These are phyloP conservation scores for Whalleya microplaca DNA, from an alignment of 2,329 filamentous ascomycete genomes.

Conservation along the genomic window DNA sequence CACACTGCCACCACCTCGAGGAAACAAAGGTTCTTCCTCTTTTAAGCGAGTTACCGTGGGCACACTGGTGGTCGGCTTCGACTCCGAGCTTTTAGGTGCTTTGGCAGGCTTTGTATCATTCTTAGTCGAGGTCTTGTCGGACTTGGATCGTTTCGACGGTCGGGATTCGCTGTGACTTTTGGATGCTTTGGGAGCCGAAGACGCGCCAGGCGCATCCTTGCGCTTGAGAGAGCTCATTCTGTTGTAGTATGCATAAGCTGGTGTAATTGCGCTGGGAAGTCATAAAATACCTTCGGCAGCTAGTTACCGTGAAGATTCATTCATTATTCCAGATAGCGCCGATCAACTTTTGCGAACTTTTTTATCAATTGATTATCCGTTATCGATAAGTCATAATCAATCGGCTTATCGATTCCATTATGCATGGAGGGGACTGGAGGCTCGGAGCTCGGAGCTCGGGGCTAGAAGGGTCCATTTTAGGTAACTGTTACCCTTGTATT, in stretches of 20 bases:
- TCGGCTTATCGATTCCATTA: background rate
- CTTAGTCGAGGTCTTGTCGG: constrained; percentile 39
- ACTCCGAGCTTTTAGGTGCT: constrained; percentile 26
- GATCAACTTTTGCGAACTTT: constrained; percentile 17
- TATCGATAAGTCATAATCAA: background rate
- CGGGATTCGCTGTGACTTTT: constrained; percentile 51
- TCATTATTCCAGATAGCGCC: constrained; percentile 2
- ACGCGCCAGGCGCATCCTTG: constrained; percentile 59
- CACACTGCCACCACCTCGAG: constrained; percentile 87
- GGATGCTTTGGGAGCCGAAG: constrained; percentile 52
- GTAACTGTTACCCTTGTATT: too few relatives aligned
- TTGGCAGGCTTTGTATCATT: constrained; percentile 38
- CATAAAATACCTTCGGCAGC: background rate
- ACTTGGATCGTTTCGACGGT: constrained; percentile 52
- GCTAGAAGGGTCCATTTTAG: background rate
- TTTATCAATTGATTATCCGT: background rate
- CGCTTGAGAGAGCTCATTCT: constrained; percentile 61
- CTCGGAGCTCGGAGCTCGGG: background rate
- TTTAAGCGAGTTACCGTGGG: constrained; percentile 53
- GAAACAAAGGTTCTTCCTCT: constrained; percentile 89
- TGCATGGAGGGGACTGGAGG: too few relatives aligned
- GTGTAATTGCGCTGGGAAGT: constrained; percentile 6
- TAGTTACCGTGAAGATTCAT: constrained; percentile 5
- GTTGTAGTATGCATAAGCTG: constrained; percentile 27
- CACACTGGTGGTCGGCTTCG: constrained; percentile 35